phyloP scores from a whole-genome alignment of 345 rosid species.

The Durio zibethinus region DNA sequence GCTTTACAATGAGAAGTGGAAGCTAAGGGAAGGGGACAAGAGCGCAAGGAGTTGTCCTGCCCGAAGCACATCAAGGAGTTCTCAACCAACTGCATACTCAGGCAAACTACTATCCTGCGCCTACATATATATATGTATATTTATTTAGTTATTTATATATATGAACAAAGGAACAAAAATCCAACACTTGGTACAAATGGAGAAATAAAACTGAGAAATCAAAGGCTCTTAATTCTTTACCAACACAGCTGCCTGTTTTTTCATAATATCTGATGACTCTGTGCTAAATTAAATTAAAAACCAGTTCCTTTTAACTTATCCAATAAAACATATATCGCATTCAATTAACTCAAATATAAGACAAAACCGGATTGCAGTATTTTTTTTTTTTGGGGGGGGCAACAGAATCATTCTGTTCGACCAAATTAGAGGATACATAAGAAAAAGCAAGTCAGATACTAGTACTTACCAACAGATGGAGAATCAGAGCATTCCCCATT shows the following conservation, averaged over 20 bases:
- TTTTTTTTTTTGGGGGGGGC: too few species aligned
- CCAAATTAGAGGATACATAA: neutral
- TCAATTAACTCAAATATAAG: neutral
- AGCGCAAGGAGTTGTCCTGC: neutral
- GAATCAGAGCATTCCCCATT: constrained; percentile 84
- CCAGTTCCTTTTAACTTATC: neutral
- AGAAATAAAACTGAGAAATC: neutral
- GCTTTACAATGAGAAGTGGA: neutral
- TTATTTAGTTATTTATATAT: too few species aligned
- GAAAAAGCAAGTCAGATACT: neutral
- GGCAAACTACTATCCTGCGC: neutral
- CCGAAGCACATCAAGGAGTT: neutral
- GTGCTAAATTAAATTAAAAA: neutral
- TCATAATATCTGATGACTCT: neutral
- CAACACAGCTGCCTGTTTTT: neutral
- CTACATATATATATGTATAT: too few species aligned
- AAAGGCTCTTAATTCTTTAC: neutral
- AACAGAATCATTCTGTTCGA: neutral
- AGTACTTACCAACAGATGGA: constrained; percentile 65
- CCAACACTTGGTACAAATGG: neutral
- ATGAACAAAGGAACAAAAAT: neutral
- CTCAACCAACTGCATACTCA: neutral
- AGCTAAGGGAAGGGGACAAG: neutral
- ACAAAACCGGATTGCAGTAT: neutral
- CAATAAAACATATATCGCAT: neutral